Evolutionary conservation across 106 monocot species (phyloP).

Genomic region (Iris macrosiphon): DNA sequence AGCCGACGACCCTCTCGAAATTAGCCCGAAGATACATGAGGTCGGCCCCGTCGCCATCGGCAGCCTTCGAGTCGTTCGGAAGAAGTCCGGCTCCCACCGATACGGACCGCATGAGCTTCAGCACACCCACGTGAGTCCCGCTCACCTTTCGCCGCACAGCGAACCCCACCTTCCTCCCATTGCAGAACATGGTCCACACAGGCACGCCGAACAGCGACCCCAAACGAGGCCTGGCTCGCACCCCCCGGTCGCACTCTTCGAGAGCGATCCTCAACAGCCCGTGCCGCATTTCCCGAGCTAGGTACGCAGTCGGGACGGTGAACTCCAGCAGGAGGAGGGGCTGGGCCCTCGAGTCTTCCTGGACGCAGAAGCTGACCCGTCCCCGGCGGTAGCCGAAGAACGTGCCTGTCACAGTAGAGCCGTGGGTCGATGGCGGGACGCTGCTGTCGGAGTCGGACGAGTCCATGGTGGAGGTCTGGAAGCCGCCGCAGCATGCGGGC

Average conservation of each 20-base stretch:
- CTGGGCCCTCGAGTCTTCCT: slow-evolving; percentile 7
- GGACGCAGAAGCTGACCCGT: slow-evolving; percentile 63
- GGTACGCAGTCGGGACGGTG: slow-evolving; percentile 46
- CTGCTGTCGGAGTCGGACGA: neutral
- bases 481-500: slow-evolving; percentile 33
- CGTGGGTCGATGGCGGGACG: neutral
- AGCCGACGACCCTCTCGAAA: slow-evolving; percentile 55
- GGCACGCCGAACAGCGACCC: slow-evolving; percentile 29
- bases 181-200: slow-evolving; percentile 57
- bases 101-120: slow-evolving; percentile 45
- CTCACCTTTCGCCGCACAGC: slow-evolving; percentile 33
- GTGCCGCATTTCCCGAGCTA: slow-evolving; percentile 59
- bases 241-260: slow-evolving; percentile 39
- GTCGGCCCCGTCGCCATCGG: no score
- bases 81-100: slow-evolving; percentile 53
- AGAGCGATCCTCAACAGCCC: slow-evolving; percentile 65
- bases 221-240: neutral
- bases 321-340: slow-evolving; percentile 64
- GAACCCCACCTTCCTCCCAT: slow-evolving; percentile 54
- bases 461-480: neutral
- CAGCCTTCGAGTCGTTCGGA: slow-evolving; percentile 14
- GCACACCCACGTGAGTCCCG: slow-evolving; percentile 21
- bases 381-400: slow-evolving; percentile 62
- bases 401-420: slow-evolving; percentile 37
- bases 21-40: slow-evolving; percentile 53